Percentiles rank a stretch among this genome's conserved stretches.
phyloP scores from a whole-genome alignment of 345 rosid species.

The Moringa oleifera region DNA sequence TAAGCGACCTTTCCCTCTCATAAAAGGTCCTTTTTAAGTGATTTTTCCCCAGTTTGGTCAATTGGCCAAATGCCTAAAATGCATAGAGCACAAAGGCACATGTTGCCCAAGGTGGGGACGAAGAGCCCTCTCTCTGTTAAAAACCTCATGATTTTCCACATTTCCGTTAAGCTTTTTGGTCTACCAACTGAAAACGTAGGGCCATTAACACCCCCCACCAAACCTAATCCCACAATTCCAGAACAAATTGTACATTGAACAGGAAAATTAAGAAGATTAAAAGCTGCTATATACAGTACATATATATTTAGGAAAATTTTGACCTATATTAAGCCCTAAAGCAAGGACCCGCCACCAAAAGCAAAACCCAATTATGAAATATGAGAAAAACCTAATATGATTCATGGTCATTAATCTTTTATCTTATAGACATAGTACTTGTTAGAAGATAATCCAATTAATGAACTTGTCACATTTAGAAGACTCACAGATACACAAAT shows the following conservation, averaged over 20 bases:
- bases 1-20: conserved; percentile 14
- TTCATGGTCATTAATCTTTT: no score
- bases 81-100: conserved; percentile 3
- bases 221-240: not conserved
- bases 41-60: conserved; percentile 1
- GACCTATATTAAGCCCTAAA: no score
- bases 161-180: conserved; percentile 4
- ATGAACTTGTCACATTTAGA: no score
- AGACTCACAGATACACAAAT: no score
- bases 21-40: conserved; percentile 5
- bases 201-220: conserved; percentile 2
- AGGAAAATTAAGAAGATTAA: not conserved
- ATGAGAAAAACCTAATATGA: no score
- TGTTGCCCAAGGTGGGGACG: conserved; percentile 11
- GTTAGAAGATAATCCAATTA: no score
- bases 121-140: conserved; percentile 6
- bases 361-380: no score
- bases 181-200: conserved; percentile 11
- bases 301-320: no score
- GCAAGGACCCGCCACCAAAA: no score
- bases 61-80: not conserved
- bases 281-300: no score
- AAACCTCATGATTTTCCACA: conserved; percentile 15
- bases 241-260: no score
- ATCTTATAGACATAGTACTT: no score